Base-by-base conservation (phyloP, 106 monocot species). In the Dioscorea zingiberensis region DNA sequence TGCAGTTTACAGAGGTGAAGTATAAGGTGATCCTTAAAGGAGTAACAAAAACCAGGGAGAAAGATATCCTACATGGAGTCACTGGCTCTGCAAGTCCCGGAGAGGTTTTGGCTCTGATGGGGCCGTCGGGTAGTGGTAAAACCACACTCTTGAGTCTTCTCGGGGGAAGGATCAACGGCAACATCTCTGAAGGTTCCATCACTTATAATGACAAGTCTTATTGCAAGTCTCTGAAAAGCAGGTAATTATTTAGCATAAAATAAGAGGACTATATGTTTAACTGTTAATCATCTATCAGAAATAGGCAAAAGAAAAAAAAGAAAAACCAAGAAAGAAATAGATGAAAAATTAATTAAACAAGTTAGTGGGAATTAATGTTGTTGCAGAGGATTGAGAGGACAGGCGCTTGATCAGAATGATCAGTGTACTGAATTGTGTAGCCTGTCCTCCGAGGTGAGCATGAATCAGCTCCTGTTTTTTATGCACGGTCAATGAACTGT, bases 41-140 rank as follows among this genome's bases (percentile, higher is more conserved):
- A 3, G 69, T 87, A 26, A 79, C 76, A 48, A 71, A 23, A 17
- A 86, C 72, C 24, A 85, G 65, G 25, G 80, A 85, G 76, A 89
- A 86, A 72, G 75, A 82, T 48, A 85, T 93, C 55, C 69, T 93
- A 44, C 48, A 73, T 30, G 85, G 85, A 24, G 85, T 93, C 30
- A 82, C 85, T 76, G 92, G 92, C 51, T 80, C 81, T 15, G 92
- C 71, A 18, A 75, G 80, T 44, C 87, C 87, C 29, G 85, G 92
- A 17, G 92, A 93, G 62, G 78, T 93, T 45, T 44, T 93, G 49
- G 92, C 88, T 57, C 69, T 93, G 14, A 85, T 93, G 92, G 92
- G 92, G 24, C 85, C 92, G 17, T 93, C 92, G 2, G 92, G 92
- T 4, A 75, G 92, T 69, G 92, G 92, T 18, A 93, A 93, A 32